Percentiles rank a stretch among this genome's conserved stretches.
Evolutionary conservation across 2,329 filamentous ascomycete genomes (phyloP).

Genomic region (Dothideomycetes sp.): DNA sequence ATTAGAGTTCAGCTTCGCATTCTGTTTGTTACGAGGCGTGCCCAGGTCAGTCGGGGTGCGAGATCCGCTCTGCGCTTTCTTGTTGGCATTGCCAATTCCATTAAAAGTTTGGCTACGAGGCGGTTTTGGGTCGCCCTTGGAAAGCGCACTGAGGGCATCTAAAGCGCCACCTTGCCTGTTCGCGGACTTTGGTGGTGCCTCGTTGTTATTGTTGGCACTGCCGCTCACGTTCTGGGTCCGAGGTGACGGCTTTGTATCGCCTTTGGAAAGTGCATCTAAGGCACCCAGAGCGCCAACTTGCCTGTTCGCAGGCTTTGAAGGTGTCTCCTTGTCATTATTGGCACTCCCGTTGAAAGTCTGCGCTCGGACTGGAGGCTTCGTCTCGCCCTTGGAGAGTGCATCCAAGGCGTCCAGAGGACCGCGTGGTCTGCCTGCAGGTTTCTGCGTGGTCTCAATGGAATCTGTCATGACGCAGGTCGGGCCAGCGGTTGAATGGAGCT

Average conservation of each 20-base stretch:
- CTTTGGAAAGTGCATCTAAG: too few relatives aligned
- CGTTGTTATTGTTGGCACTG: neutral
- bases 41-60: neutral
- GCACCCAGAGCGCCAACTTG: too few relatives aligned
- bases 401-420: too few relatives aligned
- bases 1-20: too few relatives aligned
- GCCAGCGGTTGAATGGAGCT: neutral
- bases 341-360: neutral
- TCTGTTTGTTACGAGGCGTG: neutral
- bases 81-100: neutral
- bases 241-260: too few relatives aligned
- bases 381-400: too few relatives aligned
- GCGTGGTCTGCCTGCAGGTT: too few relatives aligned
- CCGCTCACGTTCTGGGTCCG: neutral
- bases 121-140: neutral
- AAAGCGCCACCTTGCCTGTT: neutral
- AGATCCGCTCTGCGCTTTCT: neutral
- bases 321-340: neutral
- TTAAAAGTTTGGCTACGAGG: neutral
- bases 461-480: too few relatives aligned
- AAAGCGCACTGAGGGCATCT: neutral
- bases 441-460: too few relatives aligned
- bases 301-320: too few relatives aligned
- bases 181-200: neutral
- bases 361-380: too few relatives aligned